Evolutionary conservation across 305 asterid species (phyloP).

Genomic region (Fraxinus platypoda): DNA sequence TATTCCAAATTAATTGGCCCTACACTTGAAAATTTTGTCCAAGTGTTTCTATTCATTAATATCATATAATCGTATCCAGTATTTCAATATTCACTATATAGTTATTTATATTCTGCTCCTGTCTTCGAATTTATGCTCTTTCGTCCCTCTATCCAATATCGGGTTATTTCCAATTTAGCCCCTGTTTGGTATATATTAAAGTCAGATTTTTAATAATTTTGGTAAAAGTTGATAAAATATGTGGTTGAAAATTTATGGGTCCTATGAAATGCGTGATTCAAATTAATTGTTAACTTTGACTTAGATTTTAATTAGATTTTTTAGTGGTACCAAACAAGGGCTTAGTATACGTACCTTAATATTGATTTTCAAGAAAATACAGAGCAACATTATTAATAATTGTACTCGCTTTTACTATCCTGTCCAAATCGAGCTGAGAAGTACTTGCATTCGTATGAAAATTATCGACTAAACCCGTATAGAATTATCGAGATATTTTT

Average conservation of each 20-base stretch:
- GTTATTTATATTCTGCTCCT: neutral
- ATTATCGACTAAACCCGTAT: too few species aligned
- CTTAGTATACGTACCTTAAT: too few species aligned
- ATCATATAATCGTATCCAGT: neutral
- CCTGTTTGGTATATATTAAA: too few species aligned
- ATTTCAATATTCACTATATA: neutral
- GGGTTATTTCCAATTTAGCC: neutral
- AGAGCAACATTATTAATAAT: too few species aligned
- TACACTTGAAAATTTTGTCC: neutral
- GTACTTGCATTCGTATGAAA: neutral
- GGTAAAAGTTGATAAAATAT: too few species aligned
- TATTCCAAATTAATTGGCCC: neutral
- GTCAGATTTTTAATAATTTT: too few species aligned
- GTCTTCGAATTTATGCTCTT: neutral
- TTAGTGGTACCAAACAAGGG: too few species aligned
- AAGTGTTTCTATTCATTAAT: neutral
- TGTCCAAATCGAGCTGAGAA: neutral
- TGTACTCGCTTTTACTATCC: neutral
- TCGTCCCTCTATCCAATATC: neutral
- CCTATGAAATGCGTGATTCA: too few species aligned
- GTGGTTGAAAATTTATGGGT: too few species aligned
- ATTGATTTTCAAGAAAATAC: neutral
- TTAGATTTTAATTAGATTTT: too few species aligned
- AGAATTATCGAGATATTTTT: too few species aligned
- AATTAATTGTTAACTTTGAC: too few species aligned